phyloP scores from a whole-genome alignment of 2,329 filamentous ascomycete species.

The Anthostomella pinea region DNA sequence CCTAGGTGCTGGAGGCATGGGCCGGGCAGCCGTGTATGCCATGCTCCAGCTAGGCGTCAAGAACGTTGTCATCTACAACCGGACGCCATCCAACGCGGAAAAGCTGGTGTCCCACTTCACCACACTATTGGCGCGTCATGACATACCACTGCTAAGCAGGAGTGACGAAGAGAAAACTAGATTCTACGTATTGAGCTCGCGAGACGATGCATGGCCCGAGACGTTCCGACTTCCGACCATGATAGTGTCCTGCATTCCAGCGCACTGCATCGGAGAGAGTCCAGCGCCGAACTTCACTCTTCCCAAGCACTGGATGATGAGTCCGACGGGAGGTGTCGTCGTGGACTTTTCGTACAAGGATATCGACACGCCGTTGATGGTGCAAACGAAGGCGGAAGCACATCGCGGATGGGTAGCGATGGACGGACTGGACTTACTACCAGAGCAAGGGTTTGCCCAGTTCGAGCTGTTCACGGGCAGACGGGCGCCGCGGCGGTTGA shows the following conservation, averaged over 20 bases:
- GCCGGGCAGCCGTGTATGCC: constrained; percentile 72
- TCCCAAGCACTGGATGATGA: constrained; percentile 67
- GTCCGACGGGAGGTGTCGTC: constrained; percentile 71
- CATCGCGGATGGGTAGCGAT: constrained; percentile 69
- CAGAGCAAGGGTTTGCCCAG: constrained; percentile 77
- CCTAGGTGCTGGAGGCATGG: constrained; percentile 72
- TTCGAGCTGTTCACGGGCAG: constrained; percentile 78
- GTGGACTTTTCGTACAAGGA: constrained; percentile 74
- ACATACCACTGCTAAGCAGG: constrained; percentile 42
- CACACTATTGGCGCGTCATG: constrained; percentile 45
- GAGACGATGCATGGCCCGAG: constrained; percentile 62
- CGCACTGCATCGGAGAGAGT: constrained; percentile 60
- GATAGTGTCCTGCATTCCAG: constrained; percentile 73
- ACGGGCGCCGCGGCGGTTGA: constrained; percentile 64
- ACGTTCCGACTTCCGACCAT: constrained; percentile 65
- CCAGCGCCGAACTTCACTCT: constrained; percentile 69
- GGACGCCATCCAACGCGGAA: constrained; percentile 64
- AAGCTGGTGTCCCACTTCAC: constrained; percentile 69
- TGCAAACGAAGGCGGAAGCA: constrained; percentile 60
- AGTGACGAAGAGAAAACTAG: constrained; percentile 39
- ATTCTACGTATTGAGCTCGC: constrained; percentile 58
- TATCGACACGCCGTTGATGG: constrained; percentile 66
- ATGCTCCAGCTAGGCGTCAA: constrained; percentile 75
- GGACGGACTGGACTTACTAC: constrained; percentile 72
- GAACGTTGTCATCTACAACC: constrained; percentile 73